Evolutionary conservation across 208 protist genomes (phyloP).

Genomic region (Acanthamoeba healyi): DNA sequence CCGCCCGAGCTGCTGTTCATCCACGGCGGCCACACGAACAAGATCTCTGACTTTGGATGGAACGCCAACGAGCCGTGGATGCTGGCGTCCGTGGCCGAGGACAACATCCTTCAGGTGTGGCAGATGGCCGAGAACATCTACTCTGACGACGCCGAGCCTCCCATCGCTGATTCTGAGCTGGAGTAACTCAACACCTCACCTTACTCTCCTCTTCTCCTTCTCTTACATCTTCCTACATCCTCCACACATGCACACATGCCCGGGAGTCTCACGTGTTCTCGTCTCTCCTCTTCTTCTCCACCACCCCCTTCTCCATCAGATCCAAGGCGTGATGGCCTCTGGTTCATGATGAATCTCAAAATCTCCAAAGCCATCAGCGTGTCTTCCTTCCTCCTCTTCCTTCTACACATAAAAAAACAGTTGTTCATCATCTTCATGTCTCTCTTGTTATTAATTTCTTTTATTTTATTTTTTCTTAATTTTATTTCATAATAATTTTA

Average conservation of each 20-base stretch:
- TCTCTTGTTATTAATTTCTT: not conserved
- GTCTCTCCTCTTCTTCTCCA: not conserved
- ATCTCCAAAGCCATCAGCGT: conserved; percentile 92
- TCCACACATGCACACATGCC: not conserved
- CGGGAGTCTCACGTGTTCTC: not conserved
- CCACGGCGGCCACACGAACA: conserved; percentile 96
- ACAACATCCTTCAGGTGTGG: conserved; percentile 98
- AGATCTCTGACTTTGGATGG: conserved; percentile 96
- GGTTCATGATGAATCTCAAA: conserved; percentile 94
- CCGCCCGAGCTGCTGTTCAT: conserved; percentile 96
- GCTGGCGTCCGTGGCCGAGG: conserved; percentile 94
- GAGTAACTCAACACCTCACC: not conserved
- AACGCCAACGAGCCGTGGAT: conserved; percentile 94
- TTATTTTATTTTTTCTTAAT: not conserved
- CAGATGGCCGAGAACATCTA: conserved; percentile 91
- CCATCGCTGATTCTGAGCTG: not conserved
- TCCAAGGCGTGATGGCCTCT: conserved; percentile 91
- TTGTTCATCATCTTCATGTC: not conserved
- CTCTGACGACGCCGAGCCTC: conserved; percentile 79
- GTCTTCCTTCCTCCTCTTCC: no score
- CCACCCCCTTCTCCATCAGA: not conserved
- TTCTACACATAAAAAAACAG: not conserved
- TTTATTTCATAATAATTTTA: not conserved
- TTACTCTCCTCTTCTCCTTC: not conserved
- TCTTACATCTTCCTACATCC: not conserved